Conservation (phyloP, 2,329 filamentous ascomycete genomes). For the Phaeosphaeriaceae sp. region DNA sequence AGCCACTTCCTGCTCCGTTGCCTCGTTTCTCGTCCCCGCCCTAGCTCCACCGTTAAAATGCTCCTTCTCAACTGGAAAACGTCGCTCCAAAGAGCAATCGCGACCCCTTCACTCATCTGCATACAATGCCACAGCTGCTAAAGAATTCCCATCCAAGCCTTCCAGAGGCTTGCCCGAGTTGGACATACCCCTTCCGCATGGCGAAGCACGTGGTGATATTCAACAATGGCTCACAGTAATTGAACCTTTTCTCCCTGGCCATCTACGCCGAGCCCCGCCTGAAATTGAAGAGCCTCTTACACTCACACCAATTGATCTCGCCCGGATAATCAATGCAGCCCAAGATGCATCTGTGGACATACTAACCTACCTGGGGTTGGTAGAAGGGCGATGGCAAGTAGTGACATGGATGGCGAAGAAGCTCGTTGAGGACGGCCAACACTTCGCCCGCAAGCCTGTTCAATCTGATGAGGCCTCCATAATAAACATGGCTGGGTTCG, state of each 20-base stretch:
- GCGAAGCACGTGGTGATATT: conserved; percentile 30
- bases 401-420: conserved; percentile 56
- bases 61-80: conserved; percentile 33
- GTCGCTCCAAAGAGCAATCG: conserved; percentile 14
- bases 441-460: conserved; percentile 8
- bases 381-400: conserved; percentile 51
- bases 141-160: conserved; percentile 15
- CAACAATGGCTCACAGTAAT: conserved; percentile 44
- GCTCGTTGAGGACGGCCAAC: conserved; percentile 44
- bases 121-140: background rate
- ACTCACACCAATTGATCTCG: conserved; percentile 36
- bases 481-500: conserved; percentile 25
- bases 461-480: conserved; percentile 24
- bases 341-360: conserved; percentile 47
- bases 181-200: conserved; percentile 29
- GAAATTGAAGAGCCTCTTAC: conserved; percentile 13
- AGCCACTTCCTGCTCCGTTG: conserved; percentile 31
- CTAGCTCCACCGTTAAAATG: conserved; percentile 28
- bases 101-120: conserved; percentile 1
- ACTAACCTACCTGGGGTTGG: conserved; percentile 48
- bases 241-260: conserved; percentile 46
- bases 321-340: conserved; percentile 31
- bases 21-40: conserved; percentile 45
- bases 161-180: conserved; percentile 9
- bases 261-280: conserved; percentile 31